phyloP scores from a whole-genome alignment of 2,329 filamentous ascomycete genomes.

The Ustulina deusta region DNA sequence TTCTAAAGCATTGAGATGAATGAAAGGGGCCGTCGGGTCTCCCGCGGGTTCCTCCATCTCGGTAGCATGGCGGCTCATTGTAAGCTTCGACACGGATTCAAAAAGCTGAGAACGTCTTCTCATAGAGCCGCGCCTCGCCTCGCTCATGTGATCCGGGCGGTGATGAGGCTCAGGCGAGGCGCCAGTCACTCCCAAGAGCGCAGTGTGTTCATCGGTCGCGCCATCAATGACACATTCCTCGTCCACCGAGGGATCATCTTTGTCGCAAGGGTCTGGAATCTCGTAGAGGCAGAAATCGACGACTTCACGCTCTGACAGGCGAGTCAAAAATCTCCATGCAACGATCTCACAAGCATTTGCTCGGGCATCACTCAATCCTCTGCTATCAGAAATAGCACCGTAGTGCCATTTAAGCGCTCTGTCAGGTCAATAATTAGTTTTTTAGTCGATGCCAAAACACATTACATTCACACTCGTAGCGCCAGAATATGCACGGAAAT shows the following conservation, averaged over 20 bases:
- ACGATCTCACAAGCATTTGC: conserved; percentile 84
- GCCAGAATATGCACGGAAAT: not conserved
- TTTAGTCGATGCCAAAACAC: not conserved
- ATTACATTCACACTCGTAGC: not conserved
- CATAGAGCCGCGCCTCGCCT: conserved; percentile 54
- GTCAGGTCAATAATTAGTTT: conserved; percentile 26
- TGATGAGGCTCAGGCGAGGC: conserved; percentile 41
- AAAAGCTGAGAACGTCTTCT: conserved; percentile 64
- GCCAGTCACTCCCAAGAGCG: conserved; percentile 55
- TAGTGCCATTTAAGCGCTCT: conserved; percentile 83
- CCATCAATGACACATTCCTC: conserved; percentile 52
- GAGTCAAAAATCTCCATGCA: conserved; percentile 80
- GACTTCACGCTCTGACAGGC: conserved; percentile 77
- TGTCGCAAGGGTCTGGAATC: conserved; percentile 63
- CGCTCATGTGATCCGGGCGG: conserved; percentile 40
- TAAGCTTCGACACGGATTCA: conserved; percentile 67
- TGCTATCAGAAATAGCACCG: conserved; percentile 70
- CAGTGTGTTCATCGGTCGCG: conserved; percentile 62
- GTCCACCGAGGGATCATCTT: conserved; percentile 33
- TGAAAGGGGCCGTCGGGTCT: conserved; percentile 78
- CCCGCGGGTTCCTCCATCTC: conserved; percentile 63
- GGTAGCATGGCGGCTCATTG: conserved; percentile 58
- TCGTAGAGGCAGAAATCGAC: conserved; percentile 81
- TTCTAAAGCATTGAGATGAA: conserved; percentile 83
- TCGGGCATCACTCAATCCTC: conserved; percentile 74